A percentile compares a stretch with the other conserved stretches of the same genome.
Evolutionary conservation across 2,329 filamentous ascomycete genomes (phyloP).

Genomic region (Orbilia ellipsospora): DNA sequence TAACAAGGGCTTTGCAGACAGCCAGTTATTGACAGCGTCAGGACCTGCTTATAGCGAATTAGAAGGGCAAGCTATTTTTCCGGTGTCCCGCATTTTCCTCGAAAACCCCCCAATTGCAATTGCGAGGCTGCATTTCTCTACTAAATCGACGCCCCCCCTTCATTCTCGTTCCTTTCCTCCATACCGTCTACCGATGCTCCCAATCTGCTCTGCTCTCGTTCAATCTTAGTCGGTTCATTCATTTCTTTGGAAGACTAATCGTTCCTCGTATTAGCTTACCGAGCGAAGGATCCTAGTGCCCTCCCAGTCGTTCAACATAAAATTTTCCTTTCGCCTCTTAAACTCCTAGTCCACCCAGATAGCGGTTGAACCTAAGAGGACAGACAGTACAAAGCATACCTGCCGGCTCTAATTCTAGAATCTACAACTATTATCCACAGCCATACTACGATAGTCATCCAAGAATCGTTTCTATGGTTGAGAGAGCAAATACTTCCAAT

Average conservation of each 20-base stretch:
- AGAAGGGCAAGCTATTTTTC: conserved; percentile 52
- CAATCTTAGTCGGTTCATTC: not conserved
- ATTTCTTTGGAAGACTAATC: conserved; percentile 2
- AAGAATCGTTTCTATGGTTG: conserved; percentile 34
- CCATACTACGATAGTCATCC: too few species aligned
- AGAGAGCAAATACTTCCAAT: conserved; percentile 17
- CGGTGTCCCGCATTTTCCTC: conserved; percentile 53
- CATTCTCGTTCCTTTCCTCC: conserved; percentile 35
- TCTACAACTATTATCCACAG: too few species aligned
- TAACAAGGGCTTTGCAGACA: conserved; percentile 52
- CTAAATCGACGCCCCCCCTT: conserved; percentile 35
- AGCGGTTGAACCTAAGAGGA: too few species aligned
- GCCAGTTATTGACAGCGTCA: conserved; percentile 52
- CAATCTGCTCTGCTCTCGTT: not conserved
- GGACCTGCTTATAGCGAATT: conserved; percentile 38
- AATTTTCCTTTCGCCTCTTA: not conserved
- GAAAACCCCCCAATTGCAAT: conserved; percentile 40
- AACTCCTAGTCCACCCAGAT: not conserved
- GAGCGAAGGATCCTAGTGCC: conserved; percentile 1
- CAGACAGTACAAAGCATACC: too few species aligned
- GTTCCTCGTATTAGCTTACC: conserved; percentile 10
- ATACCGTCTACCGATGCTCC: conserved; percentile 19
- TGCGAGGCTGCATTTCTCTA: conserved; percentile 45
- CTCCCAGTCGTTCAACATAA: not conserved
- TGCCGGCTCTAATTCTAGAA: too few species aligned